Evolutionary conservation across 768 basidiomycete species (phyloP), one percentile per base, ranked within the genome.

Genomic region (Russula abietina): DNA sequence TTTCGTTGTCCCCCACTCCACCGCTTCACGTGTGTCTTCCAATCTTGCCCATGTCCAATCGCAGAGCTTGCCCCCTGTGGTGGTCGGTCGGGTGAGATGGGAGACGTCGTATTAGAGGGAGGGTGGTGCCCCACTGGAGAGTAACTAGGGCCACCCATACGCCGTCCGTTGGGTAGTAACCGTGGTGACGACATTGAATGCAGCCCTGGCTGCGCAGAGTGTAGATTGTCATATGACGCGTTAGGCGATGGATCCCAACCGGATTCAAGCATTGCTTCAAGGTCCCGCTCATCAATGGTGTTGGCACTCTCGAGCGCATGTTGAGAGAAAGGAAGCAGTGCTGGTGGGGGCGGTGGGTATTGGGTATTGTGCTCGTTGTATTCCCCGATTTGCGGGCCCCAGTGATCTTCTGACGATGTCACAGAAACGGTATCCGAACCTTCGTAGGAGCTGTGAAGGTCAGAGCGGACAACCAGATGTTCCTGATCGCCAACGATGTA

Each of bases 321-420:
- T 76, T 69, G 76, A 72, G 82, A 75, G 19, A 80, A 67, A 26
- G 19, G 22, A 19, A 81, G 74, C 8, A 94, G 78, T 2, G 82
- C 89, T n/a, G 85, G 79, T 12, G 94, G 93, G 0, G 95, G 94
- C 5, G 91, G 90, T 38, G 93, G 89, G 68, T 86, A 94, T 68
- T 86, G 81, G 32, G 76, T 66, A 72, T 83, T 83, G 71, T 90
- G 79, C 73, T 98, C 95, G 73, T 98, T 96, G 75, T 98, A 98
- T 52, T 83, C 92, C 12, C 96, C 95, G 59, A 99, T 93, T 73
- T 99, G 95, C 4, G 83, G 78, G 3, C 94, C 93, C 94, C 95
- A 99, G 38, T 93, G 87, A 70, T 98, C 96, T 48, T 98, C 96
- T 10, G 92, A 91, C 4, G 91, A 93, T 19, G 84, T 77, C 60